Conservation (phyloP, 257 asterid genomes). For the Misopates orontium region DNA sequence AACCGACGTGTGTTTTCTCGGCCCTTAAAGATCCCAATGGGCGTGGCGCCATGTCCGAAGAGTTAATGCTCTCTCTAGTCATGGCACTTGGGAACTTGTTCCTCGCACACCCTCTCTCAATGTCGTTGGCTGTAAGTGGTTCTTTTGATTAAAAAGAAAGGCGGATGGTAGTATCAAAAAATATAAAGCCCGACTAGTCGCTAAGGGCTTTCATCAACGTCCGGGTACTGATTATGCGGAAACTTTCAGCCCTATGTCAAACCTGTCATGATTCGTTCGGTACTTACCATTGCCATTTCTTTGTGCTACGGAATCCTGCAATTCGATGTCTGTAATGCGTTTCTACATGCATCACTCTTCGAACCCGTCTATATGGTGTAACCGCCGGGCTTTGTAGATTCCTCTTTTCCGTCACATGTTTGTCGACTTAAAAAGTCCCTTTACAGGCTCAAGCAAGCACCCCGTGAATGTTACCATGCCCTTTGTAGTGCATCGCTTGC, state of each 20-base stretch:
- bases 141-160: not conserved
- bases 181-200: not conserved
- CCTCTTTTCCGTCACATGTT: not conserved
- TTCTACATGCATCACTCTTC: not conserved
- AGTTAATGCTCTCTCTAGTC: not conserved
- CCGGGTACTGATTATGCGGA: not conserved
- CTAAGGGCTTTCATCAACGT: conserved; percentile 4
- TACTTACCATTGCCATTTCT: not conserved
- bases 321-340: not conserved
- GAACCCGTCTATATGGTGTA: not conserved
- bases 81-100: not conserved
- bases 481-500: no score
- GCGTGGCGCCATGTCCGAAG: not conserved
- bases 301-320: not conserved
- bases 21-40: not conserved
- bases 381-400: not conserved
- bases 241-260: not conserved
- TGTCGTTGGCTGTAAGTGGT: not conserved
- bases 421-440: not conserved
- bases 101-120: not conserved
- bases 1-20: not conserved
- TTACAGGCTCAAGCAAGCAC: not conserved
- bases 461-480: not conserved
- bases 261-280: not conserved
- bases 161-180: not conserved